Evolutionary conservation across 306 rosid genomes (phyloP), one percentile per base, ranked within the genome.

Genomic region (Leucaena leucocephala): DNA sequence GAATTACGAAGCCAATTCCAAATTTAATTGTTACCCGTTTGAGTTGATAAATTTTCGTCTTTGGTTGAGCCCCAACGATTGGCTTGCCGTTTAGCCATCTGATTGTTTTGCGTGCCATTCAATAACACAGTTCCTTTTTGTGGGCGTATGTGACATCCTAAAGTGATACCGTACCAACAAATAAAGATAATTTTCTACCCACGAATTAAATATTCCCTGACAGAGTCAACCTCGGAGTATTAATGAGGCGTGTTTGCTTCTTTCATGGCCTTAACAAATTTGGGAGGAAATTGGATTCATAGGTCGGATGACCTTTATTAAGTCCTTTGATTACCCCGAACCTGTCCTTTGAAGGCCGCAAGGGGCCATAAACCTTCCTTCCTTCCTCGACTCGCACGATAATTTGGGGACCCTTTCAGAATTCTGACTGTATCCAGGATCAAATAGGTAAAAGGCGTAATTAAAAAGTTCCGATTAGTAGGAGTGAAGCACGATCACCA

Each of bases 301-400:
- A 50, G 21, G 58, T 16, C 21, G 55, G n/a, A 12, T 27, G 14
- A 14, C 43, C 59, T 48, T 70, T 48, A 70, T 7, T 21, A 38
- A 73, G 66, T 55, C 39, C 45, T 35, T 19, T 27, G 8, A 49
- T 71, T 55, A 71, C 68, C 68, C 27, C 45, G 63, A 42, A 46
- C 78, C 27, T 15, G 81, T 62, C 85, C 76, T 45, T 82, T 81
- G 81, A 82, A 74, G 67, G 52, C 14, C 68, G 39, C 76, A 82
- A 75, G 63, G 75, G 86, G 46, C 13, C 11, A 4, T 11, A 50
- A 6, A n/a, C 39, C 50, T 42, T 22, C 39, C 33, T n/a, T 22
- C 39, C 33, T n/a, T 27, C 36, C 76, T 14, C 36, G 50, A n/a
- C 10, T 67, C 7, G 6, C 3, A 45, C 27, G 27, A 27, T 27